Conservation (phyloP, 2,329 filamentous ascomycete species). For the Sclerotinia sclerotiorum region DNA sequence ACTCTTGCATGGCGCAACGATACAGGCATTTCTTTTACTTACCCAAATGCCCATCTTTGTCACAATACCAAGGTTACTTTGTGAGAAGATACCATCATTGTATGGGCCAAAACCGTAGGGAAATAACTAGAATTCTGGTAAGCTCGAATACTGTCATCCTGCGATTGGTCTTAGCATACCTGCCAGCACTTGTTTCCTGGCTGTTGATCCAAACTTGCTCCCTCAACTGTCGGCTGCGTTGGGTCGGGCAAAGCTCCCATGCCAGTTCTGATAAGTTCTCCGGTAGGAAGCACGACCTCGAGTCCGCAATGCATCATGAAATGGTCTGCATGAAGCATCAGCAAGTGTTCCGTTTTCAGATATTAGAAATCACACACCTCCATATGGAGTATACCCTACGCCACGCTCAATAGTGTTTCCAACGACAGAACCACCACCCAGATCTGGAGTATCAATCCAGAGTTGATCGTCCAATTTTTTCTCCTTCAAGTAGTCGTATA, state of each 20-base stretch:
- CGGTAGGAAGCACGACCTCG: constrained; percentile 48
- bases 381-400: constrained; percentile 49
- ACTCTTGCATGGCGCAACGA: neutral
- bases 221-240: constrained; percentile 17
- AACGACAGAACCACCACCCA: constrained; percentile 47
- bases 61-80: constrained; percentile 53
- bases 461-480: constrained; percentile 44
- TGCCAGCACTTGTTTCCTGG: constrained; percentile 45
- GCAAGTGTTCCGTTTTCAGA: neutral
- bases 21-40: neutral
- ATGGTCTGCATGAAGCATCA: constrained; percentile 39
- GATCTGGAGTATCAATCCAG: constrained; percentile 45
- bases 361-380: constrained; percentile 36
- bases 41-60: constrained; percentile 52
- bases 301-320: constrained; percentile 46
- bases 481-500: constrained; percentile 52
- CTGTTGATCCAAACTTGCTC: constrained; percentile 32
- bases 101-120: constrained; percentile 43
- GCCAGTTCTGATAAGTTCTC: constrained; percentile 48
- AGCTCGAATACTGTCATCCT: neutral
- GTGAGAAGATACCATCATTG: constrained; percentile 50
- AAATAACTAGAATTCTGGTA: constrained; percentile 12
- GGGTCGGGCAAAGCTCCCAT: constrained; percentile 46
- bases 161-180: neutral
- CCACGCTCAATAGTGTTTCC: constrained; percentile 50